phyloP scores from a whole-genome alignment of 1,139 yeast genomes.

The Hemisphaericaspora lyxosophila region DNA sequence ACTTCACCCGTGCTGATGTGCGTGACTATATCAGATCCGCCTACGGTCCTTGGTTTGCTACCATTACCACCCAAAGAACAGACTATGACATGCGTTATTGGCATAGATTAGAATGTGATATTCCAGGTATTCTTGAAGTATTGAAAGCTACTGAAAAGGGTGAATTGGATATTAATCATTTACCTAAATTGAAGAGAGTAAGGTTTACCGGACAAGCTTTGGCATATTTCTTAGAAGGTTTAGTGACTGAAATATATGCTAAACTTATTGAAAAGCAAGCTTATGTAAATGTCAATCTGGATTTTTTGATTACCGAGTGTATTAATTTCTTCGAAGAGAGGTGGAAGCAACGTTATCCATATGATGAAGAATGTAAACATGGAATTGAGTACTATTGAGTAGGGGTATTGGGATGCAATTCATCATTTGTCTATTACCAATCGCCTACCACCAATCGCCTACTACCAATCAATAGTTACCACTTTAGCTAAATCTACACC shows the following conservation, averaged over 20 bases:
- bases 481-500: too few species aligned
- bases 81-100: conserved; percentile 3
- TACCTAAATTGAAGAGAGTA: neutral
- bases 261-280: conserved; percentile 1
- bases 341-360: conserved; percentile 3
- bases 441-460: too few species aligned
- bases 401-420: too few species aligned
- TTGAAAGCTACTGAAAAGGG: conserved; percentile 2
- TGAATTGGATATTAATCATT: neutral
- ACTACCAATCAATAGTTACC: too few species aligned
- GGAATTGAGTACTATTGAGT: neutral
- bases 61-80: neutral
- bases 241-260: neutral
- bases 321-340: conserved; percentile 3
- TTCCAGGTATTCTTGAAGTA: conserved; percentile 2
- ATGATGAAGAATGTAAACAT: conserved; percentile 2
- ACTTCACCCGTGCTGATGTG: conserved; percentile 2
- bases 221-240: conserved; percentile 1
- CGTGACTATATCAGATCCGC: conserved; percentile 1
- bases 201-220: conserved; percentile 1
- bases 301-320: conserved; percentile 2
- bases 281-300: neutral
- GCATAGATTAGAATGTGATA: conserved; percentile 3
- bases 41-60: conserved; percentile 2
- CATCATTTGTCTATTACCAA: too few species aligned